Base-by-base conservation (phyloP, 1,139 yeast genomes). In the Nakaseomyces bracarensis region DNA sequence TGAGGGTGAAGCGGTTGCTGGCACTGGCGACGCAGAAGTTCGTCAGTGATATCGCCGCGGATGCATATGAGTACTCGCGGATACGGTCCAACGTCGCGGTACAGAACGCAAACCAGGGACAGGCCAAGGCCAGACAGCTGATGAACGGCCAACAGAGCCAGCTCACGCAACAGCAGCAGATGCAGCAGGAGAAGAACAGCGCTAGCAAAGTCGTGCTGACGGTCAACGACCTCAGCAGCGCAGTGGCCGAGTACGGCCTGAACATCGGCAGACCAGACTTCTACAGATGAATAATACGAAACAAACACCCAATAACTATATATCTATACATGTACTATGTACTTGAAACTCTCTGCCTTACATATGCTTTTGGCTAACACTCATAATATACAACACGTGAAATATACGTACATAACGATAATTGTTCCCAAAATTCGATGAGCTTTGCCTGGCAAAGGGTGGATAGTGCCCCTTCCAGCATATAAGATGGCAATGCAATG, bases 1-100 rank as follows among this genome's bases (percentile, higher is more conserved):
- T 77, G 7, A 75, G 89, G 46, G 82, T 91, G 48, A 87, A 89
- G 58, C 71, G 97, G 44, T 68, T 93, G 36, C 68, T 93, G 42
- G 97, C 97, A 0, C 69, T 93, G 44, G 97, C 98, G 1, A 89
- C 98, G 1, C 98, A 93, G 57, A 91, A 93, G 60, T 93, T 93
- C 60, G 75, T 93, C 26, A 79, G 91, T 46, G 98, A 91, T 60
- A 81, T 93, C 30, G 96, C 98, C 1, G 87, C 89, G 16, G 97
- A 93, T 61, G 97, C 98, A 0, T 91, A 86, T 61, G 98, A 93
- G 59, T 89, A 86, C 60, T 82, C 95, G 9, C 70, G 97, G 47
- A 91, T 93, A 52, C 72, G 97, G 47, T 84, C 89, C 19, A 73
- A 87, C 8, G 75, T 86, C 4, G 80, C 95, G 0, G 94, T 85